Conservation (phyloP, 2,329 filamentous ascomycete genomes). For the Cercospora janseana region DNA sequence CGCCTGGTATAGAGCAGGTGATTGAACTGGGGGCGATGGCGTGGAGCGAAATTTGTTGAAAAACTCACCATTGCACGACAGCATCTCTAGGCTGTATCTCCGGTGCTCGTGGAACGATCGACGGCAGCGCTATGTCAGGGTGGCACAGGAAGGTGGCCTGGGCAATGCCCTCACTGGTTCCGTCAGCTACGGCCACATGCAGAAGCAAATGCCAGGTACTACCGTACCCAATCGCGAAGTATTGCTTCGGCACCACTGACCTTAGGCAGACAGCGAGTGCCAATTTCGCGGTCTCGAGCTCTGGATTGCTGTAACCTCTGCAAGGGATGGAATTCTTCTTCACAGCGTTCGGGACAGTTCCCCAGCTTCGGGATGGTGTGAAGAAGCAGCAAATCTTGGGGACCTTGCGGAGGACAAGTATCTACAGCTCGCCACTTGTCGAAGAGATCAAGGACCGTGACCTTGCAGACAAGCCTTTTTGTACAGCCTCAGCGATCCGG, state of each 20-base stretch:
- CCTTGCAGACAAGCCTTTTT: constrained; percentile 30
- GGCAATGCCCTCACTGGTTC: constrained; percentile 27
- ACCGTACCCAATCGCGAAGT: constrained; percentile 25
- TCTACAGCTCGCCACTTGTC: constrained; percentile 26
- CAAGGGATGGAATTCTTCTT: constrained; percentile 29
- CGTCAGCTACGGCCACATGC: constrained; percentile 26
- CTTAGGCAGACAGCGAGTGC: constrained; percentile 14
- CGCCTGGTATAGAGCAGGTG: not conserved
- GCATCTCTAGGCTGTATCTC: constrained; percentile 25
- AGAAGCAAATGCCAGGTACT: constrained; percentile 35
- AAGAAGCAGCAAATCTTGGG: constrained; percentile 14
- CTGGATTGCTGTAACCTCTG: constrained; percentile 33
- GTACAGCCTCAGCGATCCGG: constrained; percentile 28
- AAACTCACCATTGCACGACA: constrained; percentile 36
- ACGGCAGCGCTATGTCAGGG: constrained; percentile 30
- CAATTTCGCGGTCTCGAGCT: constrained; percentile 29
- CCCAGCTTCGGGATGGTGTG: constrained; percentile 28
- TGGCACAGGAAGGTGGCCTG: constrained; percentile 29
- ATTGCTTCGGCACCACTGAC: constrained; percentile 17
- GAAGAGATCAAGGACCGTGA: constrained; percentile 20
- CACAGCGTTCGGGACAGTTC: constrained; percentile 16
- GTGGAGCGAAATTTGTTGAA: constrained; percentile 21
- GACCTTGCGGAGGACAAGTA: constrained; percentile 36
- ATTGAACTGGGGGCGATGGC: not conserved
- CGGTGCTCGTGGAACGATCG: constrained; percentile 27